Percentiles rank a stretch among this genome's conserved stretches.
phyloP scores from a whole-genome alignment of 306 rosid genomes.

The Quercus glauca region DNA sequence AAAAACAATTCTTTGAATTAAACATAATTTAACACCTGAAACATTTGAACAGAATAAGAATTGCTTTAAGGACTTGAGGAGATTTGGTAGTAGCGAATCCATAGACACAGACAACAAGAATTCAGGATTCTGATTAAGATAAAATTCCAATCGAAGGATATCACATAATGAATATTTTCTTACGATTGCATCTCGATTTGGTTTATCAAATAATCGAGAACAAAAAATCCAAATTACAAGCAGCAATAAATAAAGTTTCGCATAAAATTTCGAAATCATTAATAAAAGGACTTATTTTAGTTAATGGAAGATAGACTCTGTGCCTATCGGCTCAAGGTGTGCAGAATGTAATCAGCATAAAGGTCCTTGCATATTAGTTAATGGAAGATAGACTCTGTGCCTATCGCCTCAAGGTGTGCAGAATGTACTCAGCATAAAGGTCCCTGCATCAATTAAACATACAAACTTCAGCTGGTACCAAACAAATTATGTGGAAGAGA shows the following conservation, averaged over 20 bases:
- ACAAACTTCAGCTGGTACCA: constrained; percentile 9
- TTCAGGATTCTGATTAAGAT: background rate
- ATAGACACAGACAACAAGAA: background rate
- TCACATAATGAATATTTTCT: background rate
- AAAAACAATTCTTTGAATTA: too few relatives aligned
- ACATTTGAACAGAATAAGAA: background rate
- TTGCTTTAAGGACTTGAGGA: background rate
- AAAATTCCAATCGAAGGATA: background rate
- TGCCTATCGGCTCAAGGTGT: constrained; percentile 69
- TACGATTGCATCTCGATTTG: background rate
- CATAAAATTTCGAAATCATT: constrained; percentile 8
- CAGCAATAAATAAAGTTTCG: background rate
- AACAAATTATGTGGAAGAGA: background rate
- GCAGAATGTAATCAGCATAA: constrained; percentile 80
- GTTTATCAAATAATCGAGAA: background rate
- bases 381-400: constrained; percentile 19
- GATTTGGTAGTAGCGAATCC: background rate
- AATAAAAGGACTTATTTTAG: constrained; percentile 29
- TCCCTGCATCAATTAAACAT: constrained; percentile 66
- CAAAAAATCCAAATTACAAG: background rate
- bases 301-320: constrained; percentile 15
- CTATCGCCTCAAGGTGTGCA: constrained; percentile 81
- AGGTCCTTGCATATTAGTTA: constrained; percentile 71
- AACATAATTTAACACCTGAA: background rate
- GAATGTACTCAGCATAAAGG: constrained; percentile 85